These are phyloP conservation scores for Extremus antarcticus DNA, from an alignment of 495 filamentous ascomycete species.

Conservation along the genomic window DNA sequence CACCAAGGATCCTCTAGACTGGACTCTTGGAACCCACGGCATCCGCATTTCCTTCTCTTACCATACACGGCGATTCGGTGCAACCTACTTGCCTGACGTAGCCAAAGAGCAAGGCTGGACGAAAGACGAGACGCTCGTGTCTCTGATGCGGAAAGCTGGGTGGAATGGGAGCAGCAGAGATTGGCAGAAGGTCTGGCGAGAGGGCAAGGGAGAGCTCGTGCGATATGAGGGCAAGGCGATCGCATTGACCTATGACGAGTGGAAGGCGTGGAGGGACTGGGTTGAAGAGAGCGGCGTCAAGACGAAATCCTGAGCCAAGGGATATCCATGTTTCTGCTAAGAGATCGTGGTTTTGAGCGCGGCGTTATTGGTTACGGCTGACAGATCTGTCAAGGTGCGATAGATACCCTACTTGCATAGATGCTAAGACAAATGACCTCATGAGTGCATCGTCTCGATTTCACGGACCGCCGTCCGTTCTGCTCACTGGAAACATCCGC, in stretches of 20 bases:
- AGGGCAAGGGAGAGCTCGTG: conserved; percentile 54
- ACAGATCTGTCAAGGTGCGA: neutral
- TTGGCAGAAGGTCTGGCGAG: conserved; percentile 55
- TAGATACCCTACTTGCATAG: neutral
- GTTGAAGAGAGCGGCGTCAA: conserved; percentile 29
- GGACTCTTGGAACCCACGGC: conserved; percentile 77
- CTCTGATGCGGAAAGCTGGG: conserved; percentile 87
- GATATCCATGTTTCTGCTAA: no score
- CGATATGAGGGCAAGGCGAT: conserved; percentile 73
- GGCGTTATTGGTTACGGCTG: neutral
- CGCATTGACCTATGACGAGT: conserved; percentile 58
- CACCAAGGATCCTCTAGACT: conserved; percentile 61
- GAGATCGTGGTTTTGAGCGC: no score
- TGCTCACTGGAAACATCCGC: no score
- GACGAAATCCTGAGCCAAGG: neutral
- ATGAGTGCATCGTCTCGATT: no score
- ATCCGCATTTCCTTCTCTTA: conserved; percentile 42
- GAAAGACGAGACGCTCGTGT: conserved; percentile 81
- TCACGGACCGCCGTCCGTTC: no score
- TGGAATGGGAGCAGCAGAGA: conserved; percentile 58
- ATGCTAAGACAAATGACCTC: no score
- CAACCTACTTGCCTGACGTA: conserved; percentile 90
- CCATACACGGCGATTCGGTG: conserved; percentile 33
- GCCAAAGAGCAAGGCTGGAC: conserved; percentile 89
- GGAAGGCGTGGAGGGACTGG: conserved; percentile 69